Evolutionary conservation across 2,329 filamentous ascomycete genomes (phyloP).

Genomic region (Colletotrichum karsti): DNA sequence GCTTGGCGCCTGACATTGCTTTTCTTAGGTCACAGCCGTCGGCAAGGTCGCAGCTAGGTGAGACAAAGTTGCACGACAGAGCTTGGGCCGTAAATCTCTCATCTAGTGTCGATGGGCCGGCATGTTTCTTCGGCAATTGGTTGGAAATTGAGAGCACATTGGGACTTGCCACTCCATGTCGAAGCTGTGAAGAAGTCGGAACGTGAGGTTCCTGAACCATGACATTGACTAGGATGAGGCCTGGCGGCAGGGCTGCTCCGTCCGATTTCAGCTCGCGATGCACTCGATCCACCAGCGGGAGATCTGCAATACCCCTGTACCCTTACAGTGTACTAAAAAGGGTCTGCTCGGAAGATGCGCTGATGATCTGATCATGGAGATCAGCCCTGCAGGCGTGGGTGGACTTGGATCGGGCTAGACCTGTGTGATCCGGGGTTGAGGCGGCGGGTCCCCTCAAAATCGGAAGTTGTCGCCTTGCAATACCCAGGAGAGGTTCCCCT

Average conservation of each 20-base stretch:
- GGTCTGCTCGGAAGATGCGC: neutral
- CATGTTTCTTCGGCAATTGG: neutral
- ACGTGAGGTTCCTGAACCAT: neutral
- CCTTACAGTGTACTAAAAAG: neutral
- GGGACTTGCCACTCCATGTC: too few relatives aligned
- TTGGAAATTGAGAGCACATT: too few relatives aligned
- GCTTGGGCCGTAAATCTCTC: neutral
- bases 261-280: constrained; percentile 2
- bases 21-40: constrained; percentile 7
- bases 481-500: too few relatives aligned
- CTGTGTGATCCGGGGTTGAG: constrained; percentile 2
- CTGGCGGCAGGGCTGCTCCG: neutral
- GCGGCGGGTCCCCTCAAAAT: neutral
- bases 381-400: neutral
- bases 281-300: neutral
- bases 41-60: constrained; percentile 2
- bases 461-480: neutral
- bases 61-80: constrained; percentile 2
- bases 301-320: constrained; percentile 7
- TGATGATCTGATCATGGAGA: neutral
- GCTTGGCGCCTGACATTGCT: constrained; percentile 7
- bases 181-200: neutral
- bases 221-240: neutral
- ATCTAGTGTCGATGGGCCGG: neutral
- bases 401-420: neutral